phyloP scores from a whole-genome alignment of 2,329 filamentous ascomycete species.

The Didymella sp. region DNA sequence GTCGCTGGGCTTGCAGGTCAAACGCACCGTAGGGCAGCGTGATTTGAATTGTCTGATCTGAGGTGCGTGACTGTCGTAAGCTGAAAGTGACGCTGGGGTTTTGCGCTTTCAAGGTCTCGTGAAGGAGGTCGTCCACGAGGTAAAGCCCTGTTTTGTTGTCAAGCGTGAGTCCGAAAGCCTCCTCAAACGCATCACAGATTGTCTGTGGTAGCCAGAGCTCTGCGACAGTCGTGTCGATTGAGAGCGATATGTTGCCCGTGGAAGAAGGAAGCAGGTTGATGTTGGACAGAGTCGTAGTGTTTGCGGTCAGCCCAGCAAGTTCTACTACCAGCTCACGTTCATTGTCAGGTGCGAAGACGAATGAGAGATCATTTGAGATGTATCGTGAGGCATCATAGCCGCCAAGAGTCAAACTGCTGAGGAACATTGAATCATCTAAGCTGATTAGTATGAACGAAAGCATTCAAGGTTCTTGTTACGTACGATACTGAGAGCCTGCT shows the following conservation, averaged over 20 bases:
- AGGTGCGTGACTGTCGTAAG: constrained; percentile 47
- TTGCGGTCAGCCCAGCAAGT: constrained; percentile 52
- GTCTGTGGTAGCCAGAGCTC: constrained; percentile 57
- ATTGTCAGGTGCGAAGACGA: constrained; percentile 63
- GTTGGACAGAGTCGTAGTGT: constrained; percentile 31
- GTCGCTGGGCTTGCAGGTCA: constrained; percentile 54
- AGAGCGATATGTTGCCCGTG: constrained; percentile 50
- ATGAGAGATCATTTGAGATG: constrained; percentile 65
- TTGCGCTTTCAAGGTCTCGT: constrained; percentile 57
- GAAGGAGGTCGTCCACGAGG: constrained; percentile 64
- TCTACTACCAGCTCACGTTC: constrained; percentile 68
- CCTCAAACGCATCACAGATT: constrained; percentile 70
- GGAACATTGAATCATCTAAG: constrained; percentile 38
- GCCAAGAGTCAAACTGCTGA: constrained; percentile 66
- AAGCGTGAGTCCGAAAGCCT: constrained; percentile 68
- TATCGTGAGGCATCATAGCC: constrained; percentile 72
- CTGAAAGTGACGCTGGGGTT: constrained; percentile 56
- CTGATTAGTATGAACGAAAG: not conserved
- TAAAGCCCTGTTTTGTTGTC: constrained; percentile 71
- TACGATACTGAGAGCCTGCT: constrained; percentile 75
- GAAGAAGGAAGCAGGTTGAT: constrained; percentile 45
- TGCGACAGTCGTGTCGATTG: constrained; percentile 58
- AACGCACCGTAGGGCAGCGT: constrained; percentile 59
- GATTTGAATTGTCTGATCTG: constrained; percentile 52
- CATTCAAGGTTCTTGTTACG: constrained; percentile 33